phyloP scores from a whole-genome alignment of 371 early-diverging fungal genomes.

The Zychaea mexicana region DNA sequence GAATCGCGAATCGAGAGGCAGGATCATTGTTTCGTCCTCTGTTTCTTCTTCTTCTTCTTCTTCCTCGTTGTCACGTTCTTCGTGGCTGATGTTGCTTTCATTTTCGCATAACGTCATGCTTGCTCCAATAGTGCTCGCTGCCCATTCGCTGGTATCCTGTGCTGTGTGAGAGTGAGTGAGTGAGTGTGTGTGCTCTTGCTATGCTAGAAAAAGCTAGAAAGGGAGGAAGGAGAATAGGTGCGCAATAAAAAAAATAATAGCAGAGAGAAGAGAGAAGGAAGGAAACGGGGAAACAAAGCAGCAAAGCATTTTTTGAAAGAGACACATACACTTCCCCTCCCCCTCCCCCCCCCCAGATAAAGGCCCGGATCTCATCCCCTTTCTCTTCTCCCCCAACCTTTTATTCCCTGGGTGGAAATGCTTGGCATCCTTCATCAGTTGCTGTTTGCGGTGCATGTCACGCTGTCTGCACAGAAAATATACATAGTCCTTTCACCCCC shows the following conservation, averaged over 20 bases:
- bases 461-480: not conserved
- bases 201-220: no score
- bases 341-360: not conserved
- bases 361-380: not conserved
- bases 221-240: no score
- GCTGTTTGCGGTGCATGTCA: not conserved
- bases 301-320: no score
- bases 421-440: not conserved
- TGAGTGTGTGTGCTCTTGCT: no score
- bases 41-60: not conserved
- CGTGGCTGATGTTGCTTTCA: slow-evolving; percentile 2
- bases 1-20: slow-evolving; percentile 11
- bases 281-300: no score
- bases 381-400: not conserved
- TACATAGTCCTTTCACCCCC: not conserved
- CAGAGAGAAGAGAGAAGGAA: not conserved
- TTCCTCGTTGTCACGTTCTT: not conserved
- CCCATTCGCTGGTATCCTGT: not conserved
- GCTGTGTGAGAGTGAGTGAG: no score
- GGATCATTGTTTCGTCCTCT: not conserved
- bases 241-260: not conserved
- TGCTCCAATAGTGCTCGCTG: not conserved
- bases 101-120: slow-evolving; percentile 11
- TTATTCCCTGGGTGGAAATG: not conserved
- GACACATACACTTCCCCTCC: not conserved